Evolutionary conservation across 2,329 filamentous ascomycete genomes (phyloP), one percentile per base, ranked within the genome.

Genomic region (Alternaria consortialis): DNA sequence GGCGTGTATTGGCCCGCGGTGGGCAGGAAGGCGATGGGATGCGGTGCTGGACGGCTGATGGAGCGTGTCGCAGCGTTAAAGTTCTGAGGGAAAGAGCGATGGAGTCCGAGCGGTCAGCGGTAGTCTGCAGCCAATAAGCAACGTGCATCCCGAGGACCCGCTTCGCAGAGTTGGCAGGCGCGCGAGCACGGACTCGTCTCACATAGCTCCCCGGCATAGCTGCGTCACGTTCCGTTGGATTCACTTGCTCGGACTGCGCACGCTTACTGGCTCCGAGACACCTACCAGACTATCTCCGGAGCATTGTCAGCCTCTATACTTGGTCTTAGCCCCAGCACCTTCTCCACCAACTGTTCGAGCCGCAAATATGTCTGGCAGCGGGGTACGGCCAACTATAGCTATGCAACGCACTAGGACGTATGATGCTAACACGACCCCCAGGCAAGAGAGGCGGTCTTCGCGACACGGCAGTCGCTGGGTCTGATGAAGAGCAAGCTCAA

Each of bases 401-500:
- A 27, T 55, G 63, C 67, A 65, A 70, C 66, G 58, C 59, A 65
- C 62, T 74, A 58, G 53, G 17, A 43, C 42, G 17, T 15, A 60
- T 32, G 39, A 62, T 58, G 58, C 70, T 73, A 60, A 75, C 67
- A 65, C 65, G 62, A 64, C 67, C 52, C 50, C 55, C 80, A 97
- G 94, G 93, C 94, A 80, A 89, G 95, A 80, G 95, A 99, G 83
- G 87, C 94, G 76, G 94, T 99, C 82, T 99, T 99, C 83, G 92
- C 95, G 75, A 99, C 95, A 78, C 92, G 95, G 76, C 95, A 99
- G 85, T 97, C 93, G 80, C 85, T 99, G 82, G 94, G 93, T 68
- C 82, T 96, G 77, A 99, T 99, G 94, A 98, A 98, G 83, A 89
- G 90, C 69, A 99, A 99, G 86, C 89, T 99, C 77, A 98, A 98